Evolutionary conservation across 139 green algal genomes (phyloP), one percentile per base, ranked within the genome.

Genomic region (Tetraselmis chui): DNA sequence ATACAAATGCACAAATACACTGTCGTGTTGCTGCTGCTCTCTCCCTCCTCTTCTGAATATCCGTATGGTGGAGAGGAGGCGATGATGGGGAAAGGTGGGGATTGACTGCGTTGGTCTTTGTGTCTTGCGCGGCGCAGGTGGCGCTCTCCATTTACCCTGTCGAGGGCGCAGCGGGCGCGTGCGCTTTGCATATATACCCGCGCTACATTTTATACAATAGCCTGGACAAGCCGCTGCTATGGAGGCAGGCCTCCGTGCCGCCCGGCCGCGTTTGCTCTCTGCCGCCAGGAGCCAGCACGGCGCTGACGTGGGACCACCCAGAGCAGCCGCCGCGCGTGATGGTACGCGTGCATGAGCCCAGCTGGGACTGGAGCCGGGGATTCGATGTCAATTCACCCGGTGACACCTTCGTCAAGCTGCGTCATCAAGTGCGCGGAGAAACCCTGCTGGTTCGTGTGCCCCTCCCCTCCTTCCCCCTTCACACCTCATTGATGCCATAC

Each of bases 341-440:
- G 83, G 77, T 96, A 30, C 85, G 92, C 26, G 81, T 94, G 31
- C 89, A 89, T 77, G 92, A 95, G 77, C 90, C 93, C 0, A 93
- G 92, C 18, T 97, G 93, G 93, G 85, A 91, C 30, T 97, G 94
- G 94, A 94, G 89, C 1, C 91, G 94, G 23, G 92, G 86, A 23
- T 87, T 95, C 26, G 78, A 80, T n/a, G 74, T 97, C 1, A 90
- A 95, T 45, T 76, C 79, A 0, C 89, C 92, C 0, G 92, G 92
- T 0, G 92, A 95, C 82, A 78, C 90, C 27, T 94, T 95, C 32
- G 79, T 94, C 79, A 94, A 93, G 79, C 89, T 91, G 32, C 59
- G 74, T 0, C 76, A 82, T 5, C 80, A 85, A 83, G 86, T 84
- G 32, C 85, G 87, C 2, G 91, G 86, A 1, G 87, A 91, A 80